These are phyloP conservation scores for Candolleomyces eurysporus DNA, from an alignment of 768 basidiomycete species.

Conservation along the genomic window DNA sequence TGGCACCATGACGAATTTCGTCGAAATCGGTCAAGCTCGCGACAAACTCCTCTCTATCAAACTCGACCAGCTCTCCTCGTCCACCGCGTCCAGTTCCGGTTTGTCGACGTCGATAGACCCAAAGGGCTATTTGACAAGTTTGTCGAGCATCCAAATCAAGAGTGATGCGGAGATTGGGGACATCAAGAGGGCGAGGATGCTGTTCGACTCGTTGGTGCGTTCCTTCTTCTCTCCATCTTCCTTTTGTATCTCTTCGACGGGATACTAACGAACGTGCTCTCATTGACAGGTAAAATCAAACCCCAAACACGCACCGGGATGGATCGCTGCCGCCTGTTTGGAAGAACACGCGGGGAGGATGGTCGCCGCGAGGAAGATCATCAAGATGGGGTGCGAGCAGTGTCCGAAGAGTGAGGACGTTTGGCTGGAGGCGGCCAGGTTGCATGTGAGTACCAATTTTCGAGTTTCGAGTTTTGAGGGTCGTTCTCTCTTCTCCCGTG, in stretches of 20 bases:
- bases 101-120: slow-evolving; percentile 89
- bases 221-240: not conserved
- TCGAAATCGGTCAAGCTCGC: slow-evolving; percentile 97
- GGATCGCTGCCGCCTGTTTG: slow-evolving; percentile 96
- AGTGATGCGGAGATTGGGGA: slow-evolving; percentile 97
- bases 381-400: slow-evolving; percentile 91
- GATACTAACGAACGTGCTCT: not conserved
- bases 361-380: slow-evolving; percentile 91
- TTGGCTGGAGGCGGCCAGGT: slow-evolving; percentile 94
- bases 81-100: slow-evolving; percentile 59
- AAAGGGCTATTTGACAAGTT: slow-evolving; percentile 94
- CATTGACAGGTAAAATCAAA: not conserved
- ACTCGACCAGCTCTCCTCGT: slow-evolving; percentile 55
- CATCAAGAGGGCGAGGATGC: slow-evolving; percentile 94
- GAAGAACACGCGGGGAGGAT: slow-evolving; percentile 97
- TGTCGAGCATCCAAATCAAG: slow-evolving; percentile 87
- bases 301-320: slow-evolving; percentile 89
- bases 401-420: slow-evolving; percentile 97
- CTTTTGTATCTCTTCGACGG: not conserved
- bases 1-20: slow-evolving; percentile 85
- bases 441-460: slow-evolving; percentile 64
- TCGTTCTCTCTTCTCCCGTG: too few relatives aligned
- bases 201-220: slow-evolving; percentile 78
- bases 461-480: too few relatives aligned
- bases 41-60: slow-evolving; percentile 92